Base-by-base conservation (phyloP, 2,329 filamentous ascomycete species). In the Fusarium protoensiforme region DNA sequence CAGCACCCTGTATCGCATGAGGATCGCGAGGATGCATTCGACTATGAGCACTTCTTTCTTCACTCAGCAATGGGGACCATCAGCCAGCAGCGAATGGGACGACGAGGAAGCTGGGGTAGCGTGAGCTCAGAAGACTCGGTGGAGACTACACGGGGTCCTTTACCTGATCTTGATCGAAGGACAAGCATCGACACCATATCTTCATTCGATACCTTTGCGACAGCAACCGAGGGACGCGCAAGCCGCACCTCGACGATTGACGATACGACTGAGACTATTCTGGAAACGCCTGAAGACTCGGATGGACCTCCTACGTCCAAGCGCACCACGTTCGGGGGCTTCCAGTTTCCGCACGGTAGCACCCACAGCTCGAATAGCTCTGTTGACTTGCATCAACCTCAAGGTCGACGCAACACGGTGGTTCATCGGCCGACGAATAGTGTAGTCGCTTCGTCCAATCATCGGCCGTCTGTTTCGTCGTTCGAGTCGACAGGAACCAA, bases 31-130 rank as follows among this genome's bases (percentile, higher is more conserved):
- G 96, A 98, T 81, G 95, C 95, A 1, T 98, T 98, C 78, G 96
- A 98, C 81, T 98, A 98, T 72, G 94, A 98, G 81, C 92, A 97
- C 80, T 98, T 98, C 83, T 98, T 98, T 81, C 87, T 98, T 16
- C 95, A 98, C 81, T 97, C 94, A 75, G 94, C 95, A 13, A 92
- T 98, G 88, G 95, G 94, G 7, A 94, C 89, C 3, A 92, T 94
- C 78, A 91, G 88, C 74, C 82, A 85, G 38, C 77, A 76, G 69
- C 73, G 75, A 51, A 64, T 67, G 48, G 68, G 59, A 14, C 65
- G 78, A 41, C 72, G 76, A 64, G 72, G 81, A 7, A 90, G 89
- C 74, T 81, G 79, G 46, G 85, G 84, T 58, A 92, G 91, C 77
- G 87, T 85, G 67, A 87, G 84, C 75, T 92, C 90, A 0, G 88